Percentiles rank a stretch among this genome's conserved stretches.
These are phyloP conservation scores for Hamigera avellanea DNA, from an alignment of 495 filamentous ascomycete genomes.

Conservation along the genomic window DNA sequence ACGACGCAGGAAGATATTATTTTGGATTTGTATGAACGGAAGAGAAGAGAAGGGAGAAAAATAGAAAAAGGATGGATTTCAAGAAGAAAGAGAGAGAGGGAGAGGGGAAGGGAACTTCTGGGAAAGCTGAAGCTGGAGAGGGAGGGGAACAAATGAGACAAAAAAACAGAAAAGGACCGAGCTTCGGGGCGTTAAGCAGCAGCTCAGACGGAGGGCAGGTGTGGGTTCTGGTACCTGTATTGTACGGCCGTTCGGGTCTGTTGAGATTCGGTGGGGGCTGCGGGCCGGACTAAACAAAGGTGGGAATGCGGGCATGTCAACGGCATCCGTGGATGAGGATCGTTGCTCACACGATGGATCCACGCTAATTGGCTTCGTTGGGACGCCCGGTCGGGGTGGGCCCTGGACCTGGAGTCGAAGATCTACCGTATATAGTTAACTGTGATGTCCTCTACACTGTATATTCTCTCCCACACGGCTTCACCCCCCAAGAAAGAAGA, in stretches of 20 bases:
- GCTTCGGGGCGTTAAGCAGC: conserved; percentile 2
- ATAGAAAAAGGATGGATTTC: conserved; percentile 5
- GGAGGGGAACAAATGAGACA: background rate
- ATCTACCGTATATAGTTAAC: too few relatives aligned
- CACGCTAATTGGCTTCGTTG: background rate
- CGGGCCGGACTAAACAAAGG: conserved; percentile 4
- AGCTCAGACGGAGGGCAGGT: too few relatives aligned
- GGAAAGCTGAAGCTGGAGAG: conserved; percentile 4
- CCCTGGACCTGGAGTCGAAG: background rate
- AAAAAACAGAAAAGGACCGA: conserved; percentile 4
- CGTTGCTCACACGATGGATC: too few relatives aligned
- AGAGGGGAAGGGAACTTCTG: conserved; percentile 5
- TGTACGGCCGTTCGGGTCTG: conserved; percentile 1
- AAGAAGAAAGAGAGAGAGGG: conserved; percentile 3
- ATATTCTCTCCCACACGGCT: too few relatives aligned
- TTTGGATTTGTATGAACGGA: background rate
- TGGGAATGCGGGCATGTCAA: too few relatives aligned
- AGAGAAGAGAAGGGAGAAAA: conserved; percentile 1
- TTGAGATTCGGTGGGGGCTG: conserved; percentile 9
- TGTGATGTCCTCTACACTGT: too few relatives aligned
- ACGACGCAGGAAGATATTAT: background rate
- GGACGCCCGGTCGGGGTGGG: background rate
- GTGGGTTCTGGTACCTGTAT: too few relatives aligned
- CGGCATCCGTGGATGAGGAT: too few relatives aligned
- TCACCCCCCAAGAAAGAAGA: too few relatives aligned